A percentile compares a stretch with the other conserved stretches of the same genome.
Evolutionary conservation across 306 rosid genomes (phyloP).

Genomic region (Cicer cuneatum): DNA sequence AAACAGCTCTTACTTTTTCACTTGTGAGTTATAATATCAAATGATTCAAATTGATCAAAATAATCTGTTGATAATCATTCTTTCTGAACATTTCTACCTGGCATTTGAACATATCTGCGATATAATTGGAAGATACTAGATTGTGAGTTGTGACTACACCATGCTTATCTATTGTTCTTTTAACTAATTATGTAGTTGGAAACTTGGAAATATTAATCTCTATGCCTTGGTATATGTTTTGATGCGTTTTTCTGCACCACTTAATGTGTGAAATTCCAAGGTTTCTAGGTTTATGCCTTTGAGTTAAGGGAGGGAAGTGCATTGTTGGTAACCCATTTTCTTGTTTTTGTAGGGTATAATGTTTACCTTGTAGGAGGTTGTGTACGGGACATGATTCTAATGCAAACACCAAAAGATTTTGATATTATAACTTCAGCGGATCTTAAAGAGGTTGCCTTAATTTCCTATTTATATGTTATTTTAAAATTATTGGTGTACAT

Average conservation of each 20-base stretch:
- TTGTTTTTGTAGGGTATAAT: slow-evolving; percentile 50
- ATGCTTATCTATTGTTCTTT: not conserved
- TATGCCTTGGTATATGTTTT: slow-evolving; percentile 19
- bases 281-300: slow-evolving; percentile 34
- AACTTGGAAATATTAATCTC: slow-evolving; percentile 8
- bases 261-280: slow-evolving; percentile 12
- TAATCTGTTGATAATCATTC: not conserved
- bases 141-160: slow-evolving; percentile 9
- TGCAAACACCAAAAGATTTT: slow-evolving; percentile 59
- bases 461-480: slow-evolving; percentile 38
- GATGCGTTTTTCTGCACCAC: slow-evolving; percentile 1
- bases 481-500: slow-evolving; percentile 24
- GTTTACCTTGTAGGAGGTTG: slow-evolving; percentile 63
- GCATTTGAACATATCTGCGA: slow-evolving; percentile 13
- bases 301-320: slow-evolving; percentile 37
- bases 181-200: not conserved
- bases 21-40: not conserved
- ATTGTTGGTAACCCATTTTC: slow-evolving; percentile 36
- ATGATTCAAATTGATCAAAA: slow-evolving; percentile 20
- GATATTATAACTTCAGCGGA: slow-evolving; percentile 76
- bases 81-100: slow-evolving; percentile 2
- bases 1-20: not conserved
- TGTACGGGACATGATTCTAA: slow-evolving; percentile 58
- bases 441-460: slow-evolving; percentile 71
- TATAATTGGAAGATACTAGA: slow-evolving; percentile 28